Evolutionary conservation across 257 asterid species (phyloP), one percentile per base, ranked within the genome.

Genomic region (Catharanthus roseus): DNA sequence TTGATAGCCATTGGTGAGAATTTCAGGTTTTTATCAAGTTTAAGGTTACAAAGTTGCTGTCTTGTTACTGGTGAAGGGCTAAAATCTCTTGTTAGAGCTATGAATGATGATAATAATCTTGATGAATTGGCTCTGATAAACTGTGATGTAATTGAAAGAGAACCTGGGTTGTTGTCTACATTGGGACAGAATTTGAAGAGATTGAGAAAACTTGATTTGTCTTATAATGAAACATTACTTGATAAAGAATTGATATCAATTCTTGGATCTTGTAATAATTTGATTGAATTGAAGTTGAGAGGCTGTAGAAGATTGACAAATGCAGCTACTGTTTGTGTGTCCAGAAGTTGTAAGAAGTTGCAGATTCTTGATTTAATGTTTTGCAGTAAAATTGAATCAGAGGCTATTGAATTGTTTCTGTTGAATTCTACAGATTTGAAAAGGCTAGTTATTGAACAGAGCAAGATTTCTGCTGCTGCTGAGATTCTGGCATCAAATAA

Each of bases 31-130:
- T 79, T 92, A 78, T 51, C 54, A 23, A 81, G 86, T 81, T 74
- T 92, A 15, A 85, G 86, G 65, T 63, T 92, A 75, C 88, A 90
- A 72, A 87, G 97, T 55, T 86, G 91, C 58, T 86, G 96, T 73
- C 89, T 90, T 70, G 86, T 86, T 28, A 82, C 82, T 6, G 93
- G 95, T 12, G 93, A 88, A 60, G 96, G 97, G 15, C 64, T 88
- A n/a, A 83, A 64, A 74, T 73, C 77, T 61, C 56, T 92, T 2
- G 87, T 75, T 36, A 81, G 79, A 53, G 85, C 82, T 0, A 12
- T 86, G 62, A 75, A 70, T 12, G 26, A 57, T 63, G 70, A 8
- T 38, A 8, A 8, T 38, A 8, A 55, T 1, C 85, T 92, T 18
- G 85, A 86, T 53, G 97, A 92, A 68, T 85, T 92, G 56, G 82